These are phyloP conservation scores for Emergomyces orientalis DNA, from an alignment of 2,329 filamentous ascomycete genomes.

Conservation along the genomic window DNA sequence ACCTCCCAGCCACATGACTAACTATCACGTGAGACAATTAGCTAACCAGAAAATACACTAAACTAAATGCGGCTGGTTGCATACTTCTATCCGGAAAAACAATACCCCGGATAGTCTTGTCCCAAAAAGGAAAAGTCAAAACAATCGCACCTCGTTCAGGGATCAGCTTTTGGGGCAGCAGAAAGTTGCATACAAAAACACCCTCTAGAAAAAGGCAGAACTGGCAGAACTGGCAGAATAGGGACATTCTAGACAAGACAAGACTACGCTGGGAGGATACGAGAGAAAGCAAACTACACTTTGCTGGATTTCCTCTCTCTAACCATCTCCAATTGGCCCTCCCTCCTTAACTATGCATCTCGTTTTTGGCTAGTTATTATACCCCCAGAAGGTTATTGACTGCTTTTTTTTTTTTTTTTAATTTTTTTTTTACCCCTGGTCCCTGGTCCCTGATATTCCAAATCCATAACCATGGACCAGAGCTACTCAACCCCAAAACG, in stretches of 20 bases:
- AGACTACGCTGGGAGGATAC: neutral
- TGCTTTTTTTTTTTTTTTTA: neutral
- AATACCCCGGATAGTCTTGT: neutral
- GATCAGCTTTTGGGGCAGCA: neutral
- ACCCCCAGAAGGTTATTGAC: neutral
- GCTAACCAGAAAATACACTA: neutral
- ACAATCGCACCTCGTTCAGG: neutral
- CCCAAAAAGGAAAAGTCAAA: conserved; percentile 5
- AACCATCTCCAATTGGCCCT: neutral
- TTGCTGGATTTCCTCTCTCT: neutral
- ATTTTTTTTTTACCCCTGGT: neutral
- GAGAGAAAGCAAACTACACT: neutral
- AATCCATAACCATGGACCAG: conserved; percentile 25
- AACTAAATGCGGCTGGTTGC: neutral
- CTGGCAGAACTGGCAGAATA: too few relatives aligned
- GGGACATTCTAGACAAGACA: neutral
- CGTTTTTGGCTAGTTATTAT: conserved; percentile 1
- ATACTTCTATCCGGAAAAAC: neutral
- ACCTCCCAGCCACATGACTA: neutral
- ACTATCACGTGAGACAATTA: neutral
- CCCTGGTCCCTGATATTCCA: neutral
- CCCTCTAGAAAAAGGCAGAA: too few relatives aligned
- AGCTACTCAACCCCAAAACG: conserved; percentile 24
- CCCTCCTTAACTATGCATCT: conserved; percentile 1
- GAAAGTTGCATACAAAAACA: neutral